phyloP scores from a whole-genome alignment of 2,329 filamentous ascomycete genomes.

The Hyphodiscus sp. region DNA sequence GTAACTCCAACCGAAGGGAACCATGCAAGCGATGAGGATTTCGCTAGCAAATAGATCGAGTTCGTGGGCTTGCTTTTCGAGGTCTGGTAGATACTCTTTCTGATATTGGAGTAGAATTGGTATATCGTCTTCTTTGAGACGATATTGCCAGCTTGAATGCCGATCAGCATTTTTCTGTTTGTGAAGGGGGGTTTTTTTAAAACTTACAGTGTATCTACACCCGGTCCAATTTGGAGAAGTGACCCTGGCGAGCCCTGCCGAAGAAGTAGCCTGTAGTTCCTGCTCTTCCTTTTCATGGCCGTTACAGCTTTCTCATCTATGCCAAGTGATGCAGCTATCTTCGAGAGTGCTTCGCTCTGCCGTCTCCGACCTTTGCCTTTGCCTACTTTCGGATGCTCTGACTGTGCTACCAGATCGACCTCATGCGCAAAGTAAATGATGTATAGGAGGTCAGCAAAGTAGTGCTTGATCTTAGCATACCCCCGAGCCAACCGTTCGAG shows the following conservation, averaged over 20 bases:
- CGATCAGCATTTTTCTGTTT: slow-evolving; percentile 1
- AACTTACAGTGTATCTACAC: slow-evolving; percentile 3
- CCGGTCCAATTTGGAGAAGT: slow-evolving; percentile 2
- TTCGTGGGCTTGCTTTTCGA: slow-evolving; percentile 3
- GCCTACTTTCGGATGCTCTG: not conserved
- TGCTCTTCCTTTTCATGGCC: slow-evolving; percentile 2
- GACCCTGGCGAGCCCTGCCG: not conserved
- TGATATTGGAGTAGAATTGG: slow-evolving; percentile 3
- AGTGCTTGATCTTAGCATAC: not conserved
- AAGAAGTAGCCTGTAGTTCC: slow-evolving; percentile 1
- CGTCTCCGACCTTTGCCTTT: not conserved
- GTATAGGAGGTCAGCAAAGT: not conserved
- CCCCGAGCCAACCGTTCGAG: not conserved
- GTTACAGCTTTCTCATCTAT: slow-evolving; percentile 1
- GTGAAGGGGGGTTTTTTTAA: not conserved
- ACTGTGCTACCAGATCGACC: not conserved
- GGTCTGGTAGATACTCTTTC: not conserved
- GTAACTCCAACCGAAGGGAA: slow-evolving; percentile 3
- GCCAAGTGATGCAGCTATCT: not conserved
- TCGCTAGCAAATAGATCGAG: slow-evolving; percentile 2
- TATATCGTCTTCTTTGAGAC: slow-evolving; percentile 4
- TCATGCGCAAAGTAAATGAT: slow-evolving; percentile 4
- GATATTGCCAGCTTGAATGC: slow-evolving; percentile 3
- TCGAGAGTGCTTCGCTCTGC: slow-evolving; percentile 1
- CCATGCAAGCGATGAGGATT: slow-evolving; percentile 1